Evolutionary conservation across 2,329 filamentous ascomycete genomes (phyloP), one percentile per base, ranked within the genome.

Genomic region (Aspergillaceae sp.): DNA sequence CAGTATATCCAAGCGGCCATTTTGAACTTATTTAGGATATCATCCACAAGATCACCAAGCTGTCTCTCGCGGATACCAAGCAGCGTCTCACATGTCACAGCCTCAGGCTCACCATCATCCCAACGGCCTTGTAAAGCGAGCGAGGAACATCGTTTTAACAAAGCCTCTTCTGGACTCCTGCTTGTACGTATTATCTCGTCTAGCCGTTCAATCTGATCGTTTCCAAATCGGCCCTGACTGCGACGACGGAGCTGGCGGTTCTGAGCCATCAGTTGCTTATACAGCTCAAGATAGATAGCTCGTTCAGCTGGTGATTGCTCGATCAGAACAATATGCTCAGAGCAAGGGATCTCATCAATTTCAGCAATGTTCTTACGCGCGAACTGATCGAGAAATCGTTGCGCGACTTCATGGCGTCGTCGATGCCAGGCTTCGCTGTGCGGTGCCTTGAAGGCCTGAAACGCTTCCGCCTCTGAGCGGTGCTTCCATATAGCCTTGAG

Each of bases 381-480:
- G 51, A 79, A 80, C 0, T 55, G 56, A 40, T 80, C 56, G 1
- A 84, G 60, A 51, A 84, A 84, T 0, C 42, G 51, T 51, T 82
- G 78, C 2, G 78, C 77, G 41, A 73, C 58, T 6, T 67, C 49
- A 53, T 79, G 71, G 3, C 80, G 72, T 7, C 67, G 66, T 29
- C 63, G 48, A 50, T 82, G 74, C 74, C 77, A 78, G 4, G 69
- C 66, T 5, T 70, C 57, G 2, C 78, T 80, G 8, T 70, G 68
- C 2, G 66, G 57, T 29, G 75, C 64, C 1, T 72, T 68, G 53
- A 74, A 78, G 0, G 73, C 67, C 4, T 78, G 66, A 50, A 84
- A 83, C 3, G 69, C 62, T 53, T 84, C 80, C 1, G 75, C 73
- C 33, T 67, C 70, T 52, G 65, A 53, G 40, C 51, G 48, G 10